Evolutionary conservation across 768 basidiomycete species (phyloP), one percentile per base, ranked within the genome.

Genomic region (Hygrocybe coccinea): DNA sequence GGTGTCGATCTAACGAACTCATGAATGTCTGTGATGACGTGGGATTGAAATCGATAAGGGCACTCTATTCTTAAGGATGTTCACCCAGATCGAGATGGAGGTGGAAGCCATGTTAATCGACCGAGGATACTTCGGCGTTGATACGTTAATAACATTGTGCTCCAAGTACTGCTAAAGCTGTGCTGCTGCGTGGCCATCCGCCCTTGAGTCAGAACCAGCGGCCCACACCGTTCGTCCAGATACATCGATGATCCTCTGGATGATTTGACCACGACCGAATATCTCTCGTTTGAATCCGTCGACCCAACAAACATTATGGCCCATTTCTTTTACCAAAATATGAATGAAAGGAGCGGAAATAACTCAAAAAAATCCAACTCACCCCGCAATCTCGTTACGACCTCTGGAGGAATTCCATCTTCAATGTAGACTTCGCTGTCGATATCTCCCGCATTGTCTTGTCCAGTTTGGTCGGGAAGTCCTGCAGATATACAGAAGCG

Each of bases 401-500:
- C 87, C 25, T 81, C 77, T 12, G 69, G 64, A 19, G 83, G 62
- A 52, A 95, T 86, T 0, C 83, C 87, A 34, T 94, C 92, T 70
- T 98, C 95, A 55, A 97, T 82, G 70, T 86, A 93, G 5, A 97
- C 86, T 60, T 89, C 86, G 59, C 89, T 87, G 64, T 91, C 90
- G 39, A 83, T 78, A 65, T 88, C 84, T 3, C 85, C 85, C 0
- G 84, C 84, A 22, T 71, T 68, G 8, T 75, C 76, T 8, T 74
- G 69, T 29, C 74, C 72, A 71, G 21, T 71, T 74, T 41, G 79
- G 58, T 87, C 84, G 0, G 90, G 87, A 54, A 78, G 79, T 22
- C 88, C 89, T 15, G 91, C 82, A 12, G 92, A 94, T 56, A 98
- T 97, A 67, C 95, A 98, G 74, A 98, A 97, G 12, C 95, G 84